Evolutionary conservation across 2,329 filamentous ascomycete genomes (phyloP).

Genomic region (Macrophomina tecta): DNA sequence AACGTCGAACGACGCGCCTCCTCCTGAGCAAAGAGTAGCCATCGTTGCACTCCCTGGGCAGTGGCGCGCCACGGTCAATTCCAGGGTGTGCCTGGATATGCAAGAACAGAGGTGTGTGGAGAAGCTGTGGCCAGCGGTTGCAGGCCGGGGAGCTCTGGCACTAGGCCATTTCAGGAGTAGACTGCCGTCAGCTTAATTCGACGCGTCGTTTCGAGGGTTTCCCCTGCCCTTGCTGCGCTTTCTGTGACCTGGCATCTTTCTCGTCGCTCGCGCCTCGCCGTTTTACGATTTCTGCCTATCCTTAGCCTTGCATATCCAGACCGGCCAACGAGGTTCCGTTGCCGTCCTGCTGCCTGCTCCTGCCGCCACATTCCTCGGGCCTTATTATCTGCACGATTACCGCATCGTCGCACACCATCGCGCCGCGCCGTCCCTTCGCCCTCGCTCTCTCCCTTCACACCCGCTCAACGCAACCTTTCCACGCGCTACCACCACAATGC

Average conservation of each 20-base stretch:
- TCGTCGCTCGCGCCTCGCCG: constrained; percentile 1
- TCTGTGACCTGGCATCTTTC: constrained; percentile 24
- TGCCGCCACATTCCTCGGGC: constrained; percentile 12
- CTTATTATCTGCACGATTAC: constrained; percentile 28
- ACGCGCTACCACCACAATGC: constrained; percentile 20
- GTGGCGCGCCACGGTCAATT: background rate
- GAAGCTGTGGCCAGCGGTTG: constrained; percentile 22
- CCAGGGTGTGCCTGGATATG: background rate
- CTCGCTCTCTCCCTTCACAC: constrained; percentile 4
- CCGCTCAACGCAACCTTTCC: background rate
- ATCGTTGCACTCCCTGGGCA: constrained; percentile 2
- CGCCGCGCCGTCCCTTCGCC: constrained; percentile 15
- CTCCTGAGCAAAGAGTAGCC: background rate
- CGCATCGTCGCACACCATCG: constrained; percentile 25
- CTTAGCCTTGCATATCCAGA: constrained; percentile 22
- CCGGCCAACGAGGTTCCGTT: constrained; percentile 1
- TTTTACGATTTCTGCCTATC: constrained; percentile 16
- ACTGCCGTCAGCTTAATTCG: constrained; percentile 22
- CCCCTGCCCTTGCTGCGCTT: constrained; percentile 18
- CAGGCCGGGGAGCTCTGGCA: background rate
- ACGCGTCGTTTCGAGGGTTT: constrained; percentile 23
- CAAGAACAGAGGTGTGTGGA: background rate
- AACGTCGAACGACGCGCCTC: background rate
- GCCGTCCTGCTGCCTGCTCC: constrained; percentile 4
- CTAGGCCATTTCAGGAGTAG: constrained; percentile 6